Evolutionary conservation across 2,329 filamentous ascomycete species (phyloP).

Genomic region (Nothophoma quercina): DNA sequence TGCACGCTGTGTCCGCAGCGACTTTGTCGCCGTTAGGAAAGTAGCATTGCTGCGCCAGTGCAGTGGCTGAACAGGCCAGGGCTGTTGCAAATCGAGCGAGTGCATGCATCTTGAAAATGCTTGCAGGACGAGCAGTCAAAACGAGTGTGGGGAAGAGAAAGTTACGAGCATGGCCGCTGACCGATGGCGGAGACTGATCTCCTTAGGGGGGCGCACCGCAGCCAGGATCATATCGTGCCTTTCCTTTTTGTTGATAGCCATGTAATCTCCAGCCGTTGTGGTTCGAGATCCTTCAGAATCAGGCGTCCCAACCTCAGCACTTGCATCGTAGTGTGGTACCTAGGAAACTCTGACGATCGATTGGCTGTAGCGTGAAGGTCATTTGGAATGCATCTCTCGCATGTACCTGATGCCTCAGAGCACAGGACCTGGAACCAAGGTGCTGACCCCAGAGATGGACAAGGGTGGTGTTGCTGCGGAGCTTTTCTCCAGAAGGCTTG

Average conservation of each 20-base stretch:
- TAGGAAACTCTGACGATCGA: too few species aligned
- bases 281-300: not conserved
- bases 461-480: not conserved
- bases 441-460: too few species aligned
- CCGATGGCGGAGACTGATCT: not conserved
- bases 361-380: too few species aligned
- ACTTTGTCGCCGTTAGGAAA: constrained; percentile 26
- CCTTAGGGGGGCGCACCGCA: not conserved
- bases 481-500: not conserved
- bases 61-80: constrained; percentile 8
- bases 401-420: too few species aligned
- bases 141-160: constrained; percentile 8
- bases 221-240: constrained; percentile 5
- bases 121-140: not conserved
- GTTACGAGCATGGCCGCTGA: not conserved
- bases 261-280: constrained; percentile 9
- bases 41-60: constrained; percentile 20
- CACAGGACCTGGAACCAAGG: too few species aligned
- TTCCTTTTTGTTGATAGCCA: constrained; percentile 9
- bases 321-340: not conserved
- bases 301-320: constrained; percentile 3
- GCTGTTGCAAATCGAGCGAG: constrained; percentile 4
- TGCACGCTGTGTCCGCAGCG: constrained; percentile 24
- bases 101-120: not conserved
- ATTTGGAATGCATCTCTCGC: not conserved